Evolutionary conservation across 2,329 filamentous ascomycete genomes (phyloP), one percentile per base, ranked within the genome.

Genomic region (Lachnellula hyalina): DNA sequence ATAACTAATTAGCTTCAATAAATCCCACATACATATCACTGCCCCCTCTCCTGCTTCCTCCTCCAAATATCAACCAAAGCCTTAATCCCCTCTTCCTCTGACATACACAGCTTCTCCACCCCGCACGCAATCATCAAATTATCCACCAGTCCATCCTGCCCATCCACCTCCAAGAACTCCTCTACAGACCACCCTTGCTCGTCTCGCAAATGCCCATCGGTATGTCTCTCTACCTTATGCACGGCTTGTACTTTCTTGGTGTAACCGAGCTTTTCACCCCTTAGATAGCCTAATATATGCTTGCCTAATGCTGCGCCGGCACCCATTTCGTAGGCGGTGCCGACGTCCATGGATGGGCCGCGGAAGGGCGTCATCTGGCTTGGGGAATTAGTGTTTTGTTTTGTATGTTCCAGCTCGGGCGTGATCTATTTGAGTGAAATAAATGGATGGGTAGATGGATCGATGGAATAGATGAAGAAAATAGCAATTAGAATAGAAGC

Each of bases 141-240:
- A 53, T 70, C 72, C 47, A 54, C 55, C 48, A 45, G 72, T 2
- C 59, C 72, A 12, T 73, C 73, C 56, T 74, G 72, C 15, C 71
- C 69, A 5, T 72, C 74, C 57, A 75, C 74, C 12, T 73, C 72
- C 58, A 76, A 72, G 34, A 79, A 70, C 52, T 74, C 72, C 54
- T 76, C 73, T 4, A 79, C 74, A n/a, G 55, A 50, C 61, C 60
- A 59, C 9, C 59, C 59, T 2, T 40, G 41, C 36, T 56, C 57
- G 52, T 63, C 63, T 34, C 61, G 61, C 35, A 63, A 46, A 46
- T 57, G 49, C 5, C 63, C 61, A 57, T 65, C 63, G n/a, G 50
- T 41, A 14, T 46, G 49, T n/a, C 57, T 56, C 23, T 40, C 52
- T 5, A 64, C 21, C 5, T 50, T 57, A 3, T 56, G 51, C 4